Percentiles rank a stretch among this genome's conserved stretches.
Evolutionary conservation across 1,139 yeast species (phyloP).

Genomic region (Candida albicans): DNA sequence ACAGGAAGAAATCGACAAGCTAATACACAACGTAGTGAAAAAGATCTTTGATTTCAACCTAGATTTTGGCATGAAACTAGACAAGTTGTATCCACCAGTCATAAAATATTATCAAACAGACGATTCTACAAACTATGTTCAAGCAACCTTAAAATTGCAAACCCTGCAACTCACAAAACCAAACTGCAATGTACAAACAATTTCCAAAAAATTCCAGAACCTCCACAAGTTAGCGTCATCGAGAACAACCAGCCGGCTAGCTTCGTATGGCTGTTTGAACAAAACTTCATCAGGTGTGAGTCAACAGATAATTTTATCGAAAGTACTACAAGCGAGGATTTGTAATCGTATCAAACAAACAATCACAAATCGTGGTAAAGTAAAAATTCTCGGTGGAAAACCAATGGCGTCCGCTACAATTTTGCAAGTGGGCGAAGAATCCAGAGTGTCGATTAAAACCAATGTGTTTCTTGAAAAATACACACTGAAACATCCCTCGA

Average conservation of each 20-base stretch:
- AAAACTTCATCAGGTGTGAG: too few species aligned
- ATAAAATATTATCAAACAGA: neutral
- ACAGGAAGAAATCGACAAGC: neutral
- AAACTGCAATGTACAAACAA: too few species aligned
- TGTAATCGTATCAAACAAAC: neutral
- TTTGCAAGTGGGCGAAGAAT: neutral
- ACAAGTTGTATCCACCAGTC: neutral
- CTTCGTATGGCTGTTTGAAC: too few species aligned
- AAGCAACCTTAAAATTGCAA: too few species aligned
- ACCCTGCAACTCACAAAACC: too few species aligned
- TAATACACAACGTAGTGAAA: neutral
- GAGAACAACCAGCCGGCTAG: too few species aligned
- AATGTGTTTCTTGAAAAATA: neutral
- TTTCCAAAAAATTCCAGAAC: too few species aligned
- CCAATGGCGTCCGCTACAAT: neutral
- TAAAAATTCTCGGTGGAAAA: neutral
- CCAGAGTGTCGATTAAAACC: neutral
- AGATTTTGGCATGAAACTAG: neutral
- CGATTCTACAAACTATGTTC: too few species aligned
- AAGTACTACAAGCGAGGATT: neutral
- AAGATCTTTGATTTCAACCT: neutral
- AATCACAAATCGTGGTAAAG: neutral
- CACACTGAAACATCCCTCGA: neutral
- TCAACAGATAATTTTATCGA: too few species aligned
- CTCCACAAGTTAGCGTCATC: too few species aligned